A percentile compares a stretch with the other conserved stretches of the same genome.
phyloP scores from a whole-genome alignment of 2,329 filamentous ascomycete genomes.

The Dactylella cylindrospora region DNA sequence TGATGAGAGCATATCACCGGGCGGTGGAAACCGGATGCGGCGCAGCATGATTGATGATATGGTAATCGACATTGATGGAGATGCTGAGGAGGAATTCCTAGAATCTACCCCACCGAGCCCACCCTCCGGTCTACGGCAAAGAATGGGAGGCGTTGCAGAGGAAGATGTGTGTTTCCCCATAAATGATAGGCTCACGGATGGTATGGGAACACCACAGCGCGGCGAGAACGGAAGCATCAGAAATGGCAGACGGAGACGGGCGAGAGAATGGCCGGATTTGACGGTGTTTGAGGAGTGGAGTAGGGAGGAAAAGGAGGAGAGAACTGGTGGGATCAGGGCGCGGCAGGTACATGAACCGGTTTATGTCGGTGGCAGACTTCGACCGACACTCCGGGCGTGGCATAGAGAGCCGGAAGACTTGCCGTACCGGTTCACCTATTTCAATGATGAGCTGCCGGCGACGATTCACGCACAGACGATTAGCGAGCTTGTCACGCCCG shows the following conservation, averaged over 20 bases:
- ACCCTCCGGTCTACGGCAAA: constrained; percentile 57
- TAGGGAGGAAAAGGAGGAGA: constrained; percentile 81
- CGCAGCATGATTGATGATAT: constrained; percentile 53
- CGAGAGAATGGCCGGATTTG: constrained; percentile 82
- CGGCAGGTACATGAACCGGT: constrained; percentile 94
- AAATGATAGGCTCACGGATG: constrained; percentile 74
- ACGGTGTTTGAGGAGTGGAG: constrained; percentile 85
- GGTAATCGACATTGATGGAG: constrained; percentile 58
- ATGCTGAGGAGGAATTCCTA: constrained; percentile 47
- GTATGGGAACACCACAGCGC: constrained; percentile 63
- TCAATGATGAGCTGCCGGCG: constrained; percentile 94
- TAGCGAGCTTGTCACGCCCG: constrained; percentile 84
- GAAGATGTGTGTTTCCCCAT: constrained; percentile 92
- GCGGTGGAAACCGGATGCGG: constrained; percentile 14
- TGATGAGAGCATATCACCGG: constrained; percentile 22
- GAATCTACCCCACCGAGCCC: constrained; percentile 53
- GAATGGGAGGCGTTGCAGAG: constrained; percentile 66
- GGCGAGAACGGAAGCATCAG: constrained; percentile 49
- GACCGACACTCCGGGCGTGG: constrained; percentile 72
- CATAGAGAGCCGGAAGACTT: constrained; percentile 83
- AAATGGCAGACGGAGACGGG: constrained; percentile 59
- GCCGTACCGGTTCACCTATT: constrained; percentile 95
- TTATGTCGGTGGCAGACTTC: constrained; percentile 82
- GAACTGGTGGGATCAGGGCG: constrained; percentile 73
- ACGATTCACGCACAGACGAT: constrained; percentile 93